Percentiles rank a stretch among this genome's conserved stretches.
Conservation (phyloP, 2,329 filamentous ascomycete genomes). For the Aspergillus fumigatus region DNA sequence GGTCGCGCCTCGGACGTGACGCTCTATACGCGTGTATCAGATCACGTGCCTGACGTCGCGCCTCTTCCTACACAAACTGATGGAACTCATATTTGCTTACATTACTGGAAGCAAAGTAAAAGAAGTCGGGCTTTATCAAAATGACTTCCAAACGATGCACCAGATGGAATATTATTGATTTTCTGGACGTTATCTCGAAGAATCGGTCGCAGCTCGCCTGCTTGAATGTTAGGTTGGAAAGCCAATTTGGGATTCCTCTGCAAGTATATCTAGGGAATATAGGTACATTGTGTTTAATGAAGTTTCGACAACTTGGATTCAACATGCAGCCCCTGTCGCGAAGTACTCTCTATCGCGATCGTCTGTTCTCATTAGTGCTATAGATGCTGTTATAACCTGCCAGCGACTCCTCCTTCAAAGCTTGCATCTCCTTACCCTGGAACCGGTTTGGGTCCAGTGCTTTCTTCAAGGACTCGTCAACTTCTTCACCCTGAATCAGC, state of each 20-base stretch:
- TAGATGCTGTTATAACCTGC: constrained; percentile 31
- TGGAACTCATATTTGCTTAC: no score
- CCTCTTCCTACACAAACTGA: no score
- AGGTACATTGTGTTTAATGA: background rate
- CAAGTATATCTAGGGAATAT: background rate
- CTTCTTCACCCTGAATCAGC: constrained; percentile 11
- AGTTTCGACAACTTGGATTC: background rate
- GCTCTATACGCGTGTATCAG: constrained; percentile 19
- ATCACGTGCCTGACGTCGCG: background rate
- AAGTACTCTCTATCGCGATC: background rate
- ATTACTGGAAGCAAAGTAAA: no score
- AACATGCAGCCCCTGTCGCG: background rate
- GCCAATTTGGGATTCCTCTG: no score
- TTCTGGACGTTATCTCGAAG: no score
- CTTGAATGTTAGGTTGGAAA: no score
- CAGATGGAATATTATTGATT: no score
- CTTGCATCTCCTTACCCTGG: constrained; percentile 12
- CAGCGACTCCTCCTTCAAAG: constrained; percentile 20
- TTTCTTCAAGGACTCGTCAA: constrained; percentile 14
- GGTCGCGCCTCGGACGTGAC: constrained; percentile 23
- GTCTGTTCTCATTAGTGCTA: constrained; percentile 12
- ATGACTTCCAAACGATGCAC: no score
- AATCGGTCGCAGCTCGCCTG: no score
- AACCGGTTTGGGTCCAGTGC: constrained; percentile 25
- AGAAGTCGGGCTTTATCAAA: no score